A percentile compares a stretch with the other conserved stretches of the same genome.
Evolutionary conservation across 768 basidiomycete species (phyloP).

Genomic region (Pilatotrama ljubarskyi): DNA sequence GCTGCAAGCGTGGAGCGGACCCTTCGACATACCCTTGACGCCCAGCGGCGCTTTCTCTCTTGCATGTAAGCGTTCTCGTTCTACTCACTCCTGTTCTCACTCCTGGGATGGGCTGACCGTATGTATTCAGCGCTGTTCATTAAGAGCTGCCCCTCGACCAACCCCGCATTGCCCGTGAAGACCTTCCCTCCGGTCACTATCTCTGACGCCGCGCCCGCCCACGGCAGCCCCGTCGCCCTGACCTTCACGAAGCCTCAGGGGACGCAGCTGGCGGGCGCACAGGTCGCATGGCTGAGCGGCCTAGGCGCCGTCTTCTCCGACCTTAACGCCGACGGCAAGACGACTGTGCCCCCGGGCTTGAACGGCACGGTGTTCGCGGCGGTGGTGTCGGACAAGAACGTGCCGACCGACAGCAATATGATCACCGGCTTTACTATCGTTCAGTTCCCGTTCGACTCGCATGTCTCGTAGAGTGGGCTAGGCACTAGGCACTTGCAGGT

Average conservation of each 20-base stretch:
- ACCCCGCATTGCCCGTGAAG: constrained; percentile 48
- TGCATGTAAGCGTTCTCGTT: constrained; percentile 26
- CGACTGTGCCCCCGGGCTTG: constrained; percentile 43
- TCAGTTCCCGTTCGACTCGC: constrained; percentile 7
- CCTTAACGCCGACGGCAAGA: constrained; percentile 27
- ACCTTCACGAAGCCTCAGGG: neutral
- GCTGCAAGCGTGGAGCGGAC: constrained; percentile 45
- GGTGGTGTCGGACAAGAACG: constrained; percentile 43
- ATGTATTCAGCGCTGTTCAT: constrained; percentile 42
- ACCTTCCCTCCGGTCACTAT: constrained; percentile 47
- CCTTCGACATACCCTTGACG: constrained; percentile 40
- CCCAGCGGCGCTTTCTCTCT: constrained; percentile 48
- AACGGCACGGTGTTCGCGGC: constrained; percentile 51
- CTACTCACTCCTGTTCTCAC: neutral
- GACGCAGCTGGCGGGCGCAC: constrained; percentile 28
- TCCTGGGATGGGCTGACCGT: neutral
- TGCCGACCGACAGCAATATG: constrained; percentile 46
- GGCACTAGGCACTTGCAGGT: too few species aligned
- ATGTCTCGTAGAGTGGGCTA: neutral
- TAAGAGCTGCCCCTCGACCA: constrained; percentile 47
- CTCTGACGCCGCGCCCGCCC: constrained; percentile 31
- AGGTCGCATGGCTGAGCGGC: constrained; percentile 51
- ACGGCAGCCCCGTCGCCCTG: constrained; percentile 34
- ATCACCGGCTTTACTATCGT: constrained; percentile 56
- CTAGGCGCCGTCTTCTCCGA: constrained; percentile 42